Base-by-base conservation (phyloP, 345 rosid species). In the Trapa bicornis region DNA sequence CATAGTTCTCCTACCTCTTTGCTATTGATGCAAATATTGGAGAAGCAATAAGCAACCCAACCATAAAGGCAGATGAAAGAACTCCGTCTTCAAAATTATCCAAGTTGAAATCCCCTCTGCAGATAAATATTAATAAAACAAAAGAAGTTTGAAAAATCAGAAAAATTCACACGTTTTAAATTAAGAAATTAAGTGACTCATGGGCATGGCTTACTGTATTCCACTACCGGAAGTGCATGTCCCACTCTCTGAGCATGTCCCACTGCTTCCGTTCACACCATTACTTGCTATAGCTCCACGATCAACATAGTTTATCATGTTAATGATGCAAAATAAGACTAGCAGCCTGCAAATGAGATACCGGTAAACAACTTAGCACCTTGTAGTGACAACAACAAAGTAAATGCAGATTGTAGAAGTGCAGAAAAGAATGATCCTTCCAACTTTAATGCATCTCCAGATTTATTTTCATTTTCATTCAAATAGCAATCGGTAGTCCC, bases 281-380 rank as follows among this genome's bases (percentile, higher is more conserved):
- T 93, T 93, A 80, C 98, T 93, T 6, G 98, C 98, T 33, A 93
- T 93, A 39, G 94, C 79, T 75, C 98, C 98, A 71, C 98, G 86
- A 79, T 93, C 98, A 58, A 93, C 71, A 67, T 93, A 93, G 67
- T 86, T 93, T 54, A 93, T 69, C 79, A 90, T 63, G 80, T 93
- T 93, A 81, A 93, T 80, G 45, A 88, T 72, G 73, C 98, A 93
- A 77, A 93, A 93, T 70, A 88, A 80, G 62, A 76, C 64, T 43
- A 93, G 88, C 72, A 94, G 77, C 91, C 97, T 94, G 91, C 80
- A 82, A 67, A 69, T 47, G 75, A 14, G 4, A 75, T 52, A 1
- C 66, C 15, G 2, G 61, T 60, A 41, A 36, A 53, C 38, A 15
- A 41, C 13, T 61, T 22, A 17, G 33, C 45, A 48, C 37, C 42